phyloP scores from a whole-genome alignment of 768 basidiomycete genomes.

The Calocybe gangraenosa region DNA sequence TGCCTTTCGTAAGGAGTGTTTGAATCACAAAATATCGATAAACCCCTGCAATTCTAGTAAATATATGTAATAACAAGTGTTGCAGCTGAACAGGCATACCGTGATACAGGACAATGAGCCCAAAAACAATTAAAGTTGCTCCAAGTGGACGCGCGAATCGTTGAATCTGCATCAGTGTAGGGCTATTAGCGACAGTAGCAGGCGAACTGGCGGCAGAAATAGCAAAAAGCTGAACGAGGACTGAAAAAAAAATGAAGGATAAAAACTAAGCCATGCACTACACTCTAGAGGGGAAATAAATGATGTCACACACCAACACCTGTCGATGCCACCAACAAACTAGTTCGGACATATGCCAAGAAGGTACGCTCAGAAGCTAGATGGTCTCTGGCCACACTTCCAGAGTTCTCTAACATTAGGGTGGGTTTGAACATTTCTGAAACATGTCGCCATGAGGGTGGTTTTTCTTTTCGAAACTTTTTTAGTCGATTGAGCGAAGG shows the following conservation, averaged over 20 bases:
- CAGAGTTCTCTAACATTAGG: conserved; percentile 46
- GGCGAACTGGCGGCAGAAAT: conserved; percentile 19
- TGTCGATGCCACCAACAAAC: conserved; percentile 52
- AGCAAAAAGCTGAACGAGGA: conserved; percentile 54
- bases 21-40: conserved; percentile 53
- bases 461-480: conserved; percentile 6
- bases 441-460: neutral
- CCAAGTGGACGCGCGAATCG: conserved; percentile 49
- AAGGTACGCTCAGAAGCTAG: conserved; percentile 62
- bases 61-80: neutral
- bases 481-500: neutral
- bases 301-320: conserved; percentile 48
- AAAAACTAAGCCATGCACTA: neutral
- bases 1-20: conserved; percentile 40
- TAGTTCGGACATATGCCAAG: conserved; percentile 62
- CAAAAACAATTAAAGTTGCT: conserved; percentile 41
- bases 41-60: conserved; percentile 37
- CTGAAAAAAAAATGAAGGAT: conserved; percentile 28
- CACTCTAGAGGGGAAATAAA: neutral
- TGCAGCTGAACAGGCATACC: conserved; percentile 32
- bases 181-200: conserved; percentile 11
- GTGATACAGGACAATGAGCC: conserved; percentile 41
- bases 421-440: conserved; percentile 5
- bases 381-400: conserved; percentile 63
- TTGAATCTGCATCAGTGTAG: conserved; percentile 18